These are phyloP conservation scores for Tinospora cordifolia DNA, from an alignment of 164 flowering plant species.

Conservation along the genomic window DNA sequence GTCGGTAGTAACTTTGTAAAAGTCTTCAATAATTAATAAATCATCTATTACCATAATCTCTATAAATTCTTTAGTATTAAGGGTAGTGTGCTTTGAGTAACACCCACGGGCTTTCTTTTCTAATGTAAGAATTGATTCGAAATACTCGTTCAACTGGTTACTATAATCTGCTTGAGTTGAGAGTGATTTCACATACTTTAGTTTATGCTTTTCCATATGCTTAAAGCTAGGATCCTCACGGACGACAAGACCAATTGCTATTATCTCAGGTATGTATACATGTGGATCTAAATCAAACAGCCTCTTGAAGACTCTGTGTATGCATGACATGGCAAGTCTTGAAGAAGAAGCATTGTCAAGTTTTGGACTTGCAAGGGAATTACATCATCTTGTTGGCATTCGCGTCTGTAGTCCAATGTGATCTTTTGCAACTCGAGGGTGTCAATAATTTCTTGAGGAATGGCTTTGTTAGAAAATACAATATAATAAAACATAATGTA, in stretches of 20 bases:
- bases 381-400: conserved; percentile 84
- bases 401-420: conserved; percentile 79
- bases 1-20: conserved; percentile 10
- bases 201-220: conserved; percentile 44
- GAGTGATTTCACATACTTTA: conserved; percentile 27
- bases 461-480: conserved; percentile 47
- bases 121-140: conserved; percentile 17
- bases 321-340: no score
- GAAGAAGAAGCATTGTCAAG: no score
- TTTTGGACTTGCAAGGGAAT: conserved; percentile 72
- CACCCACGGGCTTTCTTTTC: conserved; percentile 39
- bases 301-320: conserved; percentile 33
- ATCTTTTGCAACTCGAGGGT: conserved; percentile 73
- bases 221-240: conserved; percentile 25
- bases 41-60: conserved; percentile 60
- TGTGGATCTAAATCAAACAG: conserved; percentile 28
- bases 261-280: conserved; percentile 41
- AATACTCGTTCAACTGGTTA: not conserved
- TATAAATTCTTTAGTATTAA: conserved; percentile 35
- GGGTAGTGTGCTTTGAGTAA: conserved; percentile 32
- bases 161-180: conserved; percentile 17
- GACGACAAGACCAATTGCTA: conserved; percentile 56
- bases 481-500: not conserved
- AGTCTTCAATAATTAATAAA: conserved; percentile 41
- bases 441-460: conserved; percentile 83